phyloP scores from a whole-genome alignment of 2,329 filamentous ascomycete species.

The Fusarium pseudograminearum region DNA sequence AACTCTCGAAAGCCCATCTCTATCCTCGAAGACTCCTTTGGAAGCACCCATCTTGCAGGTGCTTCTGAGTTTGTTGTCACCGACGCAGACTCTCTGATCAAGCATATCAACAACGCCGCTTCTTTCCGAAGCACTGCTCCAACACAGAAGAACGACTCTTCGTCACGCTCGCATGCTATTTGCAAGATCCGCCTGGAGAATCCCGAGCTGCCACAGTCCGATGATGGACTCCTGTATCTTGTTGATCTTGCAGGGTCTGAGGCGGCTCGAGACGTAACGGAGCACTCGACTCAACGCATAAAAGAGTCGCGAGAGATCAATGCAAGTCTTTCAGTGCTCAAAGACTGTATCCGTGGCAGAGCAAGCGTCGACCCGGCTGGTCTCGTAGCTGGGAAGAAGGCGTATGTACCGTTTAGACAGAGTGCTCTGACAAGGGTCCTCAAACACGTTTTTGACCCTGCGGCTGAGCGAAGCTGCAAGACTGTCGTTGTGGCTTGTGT shows the following conservation, averaged over 20 bases:
- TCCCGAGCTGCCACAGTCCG: slow-evolving; percentile 39
- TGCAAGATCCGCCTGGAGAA: slow-evolving; percentile 60
- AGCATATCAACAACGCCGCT: slow-evolving; percentile 53
- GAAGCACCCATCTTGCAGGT: slow-evolving; percentile 59
- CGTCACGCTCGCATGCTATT: slow-evolving; percentile 62
- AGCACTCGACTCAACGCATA: slow-evolving; percentile 58
- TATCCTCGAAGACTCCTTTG: slow-evolving; percentile 60
- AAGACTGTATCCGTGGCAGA: slow-evolving; percentile 64
- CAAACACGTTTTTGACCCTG: slow-evolving; percentile 63
- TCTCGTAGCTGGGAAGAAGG: slow-evolving; percentile 46
- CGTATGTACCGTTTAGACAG: slow-evolving; percentile 60
- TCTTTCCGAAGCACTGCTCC: slow-evolving; percentile 57
- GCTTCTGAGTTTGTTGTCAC: slow-evolving; percentile 55
- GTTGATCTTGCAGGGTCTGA: slow-evolving; percentile 64
- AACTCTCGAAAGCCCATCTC: slow-evolving; percentile 56
- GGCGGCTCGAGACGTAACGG: slow-evolving; percentile 56
- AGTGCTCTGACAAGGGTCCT: slow-evolving; percentile 61
- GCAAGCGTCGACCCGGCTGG: slow-evolving; percentile 51
- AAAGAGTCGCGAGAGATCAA: slow-evolving; percentile 62
- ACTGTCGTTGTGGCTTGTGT: slow-evolving; percentile 62
- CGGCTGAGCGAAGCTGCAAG: slow-evolving; percentile 53
- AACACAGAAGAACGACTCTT: slow-evolving; percentile 60
- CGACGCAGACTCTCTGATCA: slow-evolving; percentile 47
- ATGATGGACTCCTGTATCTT: slow-evolving; percentile 60
- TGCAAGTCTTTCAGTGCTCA: slow-evolving; percentile 61